Percentiles rank a stretch among this genome's conserved stretches.
phyloP scores from a whole-genome alignment of 1,284 basidiomycete genomes.

The Singerocomus rubriflavus region DNA sequence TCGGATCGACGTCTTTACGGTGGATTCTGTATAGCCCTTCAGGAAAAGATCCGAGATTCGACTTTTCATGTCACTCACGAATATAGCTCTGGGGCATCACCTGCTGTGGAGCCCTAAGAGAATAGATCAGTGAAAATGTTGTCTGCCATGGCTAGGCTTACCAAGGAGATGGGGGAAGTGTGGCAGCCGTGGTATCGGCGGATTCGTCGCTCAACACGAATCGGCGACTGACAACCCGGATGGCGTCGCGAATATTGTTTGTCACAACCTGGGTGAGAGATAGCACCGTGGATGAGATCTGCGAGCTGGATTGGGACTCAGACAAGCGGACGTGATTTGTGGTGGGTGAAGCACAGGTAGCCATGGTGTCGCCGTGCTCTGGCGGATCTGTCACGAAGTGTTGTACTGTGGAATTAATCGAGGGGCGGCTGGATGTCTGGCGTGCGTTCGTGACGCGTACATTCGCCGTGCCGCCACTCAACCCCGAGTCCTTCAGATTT shows the following conservation, averaged over 20 bases:
- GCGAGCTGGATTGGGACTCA: not conserved
- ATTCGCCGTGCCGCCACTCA: not conserved
- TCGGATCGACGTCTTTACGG: not conserved
- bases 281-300: not conserved
- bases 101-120: not conserved
- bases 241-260: not conserved
- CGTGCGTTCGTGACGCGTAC: not conserved
- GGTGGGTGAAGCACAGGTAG: not conserved
- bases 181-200: not conserved
- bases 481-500: not conserved
- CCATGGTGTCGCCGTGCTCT: not conserved
- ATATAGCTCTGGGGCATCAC: slow-evolving; percentile 10
- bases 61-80: not conserved
- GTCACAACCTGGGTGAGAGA: not conserved
- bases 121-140: not conserved
- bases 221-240: not conserved
- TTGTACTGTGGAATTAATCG: not conserved
- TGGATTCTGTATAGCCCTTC: not conserved
- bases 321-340: not conserved
- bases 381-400: too few relatives aligned
- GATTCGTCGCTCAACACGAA: not conserved
- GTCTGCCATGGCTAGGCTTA: not conserved
- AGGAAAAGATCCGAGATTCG: not conserved
- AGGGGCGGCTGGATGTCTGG: not conserved
- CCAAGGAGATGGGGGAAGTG: not conserved